phyloP scores from a whole-genome alignment of 2,329 filamentous ascomycete genomes.

The Thelonectria olida region DNA sequence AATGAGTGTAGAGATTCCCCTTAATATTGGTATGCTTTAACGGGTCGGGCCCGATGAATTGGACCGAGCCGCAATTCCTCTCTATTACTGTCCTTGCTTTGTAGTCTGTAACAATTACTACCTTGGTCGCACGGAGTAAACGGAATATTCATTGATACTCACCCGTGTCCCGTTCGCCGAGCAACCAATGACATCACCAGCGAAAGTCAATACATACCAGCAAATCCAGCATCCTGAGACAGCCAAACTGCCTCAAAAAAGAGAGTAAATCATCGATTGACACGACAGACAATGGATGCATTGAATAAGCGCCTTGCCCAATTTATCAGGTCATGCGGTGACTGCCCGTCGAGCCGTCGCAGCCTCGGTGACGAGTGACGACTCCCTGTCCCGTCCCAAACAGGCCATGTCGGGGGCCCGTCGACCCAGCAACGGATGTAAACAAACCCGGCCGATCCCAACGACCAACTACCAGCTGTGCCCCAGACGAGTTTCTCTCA shows the following conservation, averaged over 20 bases:
- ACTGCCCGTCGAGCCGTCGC: background rate
- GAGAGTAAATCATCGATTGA: slow-evolving; percentile 6
- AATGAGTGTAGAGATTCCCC: background rate
- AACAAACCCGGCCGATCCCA: slow-evolving; percentile 43
- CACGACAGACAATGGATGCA: slow-evolving; percentile 4
- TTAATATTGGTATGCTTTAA: background rate
- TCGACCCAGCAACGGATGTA: slow-evolving; percentile 48
- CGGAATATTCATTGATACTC: too few species aligned
- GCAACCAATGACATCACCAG: slow-evolving; percentile 35
- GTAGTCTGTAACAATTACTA: too few species aligned
- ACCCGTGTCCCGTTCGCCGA: background rate
- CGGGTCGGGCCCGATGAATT: too few species aligned
- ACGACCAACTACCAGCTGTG: slow-evolving; percentile 37
- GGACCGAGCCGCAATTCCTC: too few species aligned
- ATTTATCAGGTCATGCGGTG: slow-evolving; percentile 26
- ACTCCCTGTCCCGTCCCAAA: slow-evolving; percentile 6
- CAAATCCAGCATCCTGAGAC: slow-evolving; percentile 12
- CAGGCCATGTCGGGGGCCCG: slow-evolving; percentile 15
- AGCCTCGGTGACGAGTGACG: background rate
- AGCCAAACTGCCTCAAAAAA: background rate
- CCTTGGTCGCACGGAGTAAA: too few species aligned
- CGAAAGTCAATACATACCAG: slow-evolving; percentile 21
- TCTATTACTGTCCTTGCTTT: too few species aligned
- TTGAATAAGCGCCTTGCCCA: slow-evolving; percentile 19
- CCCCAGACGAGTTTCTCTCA: slow-evolving; percentile 18